Evolutionary conservation across 2,329 filamentous ascomycete species (phyloP).

Genomic region (Ophiosphaerella herpotricha): DNA sequence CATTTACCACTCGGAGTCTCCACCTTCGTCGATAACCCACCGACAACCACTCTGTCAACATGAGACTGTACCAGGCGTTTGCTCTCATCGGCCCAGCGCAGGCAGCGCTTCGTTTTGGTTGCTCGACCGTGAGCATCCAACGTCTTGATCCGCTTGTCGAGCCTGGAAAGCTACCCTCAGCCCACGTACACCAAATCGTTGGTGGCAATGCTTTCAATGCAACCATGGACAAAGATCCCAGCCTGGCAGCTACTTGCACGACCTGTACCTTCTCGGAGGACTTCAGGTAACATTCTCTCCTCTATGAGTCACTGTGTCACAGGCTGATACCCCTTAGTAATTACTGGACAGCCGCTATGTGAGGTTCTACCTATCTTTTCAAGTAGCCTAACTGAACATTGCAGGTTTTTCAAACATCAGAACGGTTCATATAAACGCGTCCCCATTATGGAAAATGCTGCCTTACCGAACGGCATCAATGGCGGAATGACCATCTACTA

Average conservation of each 20-base stretch:
- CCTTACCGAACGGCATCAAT: slow-evolving; percentile 29
- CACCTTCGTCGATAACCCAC: background rate
- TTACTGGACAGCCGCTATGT: slow-evolving; percentile 27
- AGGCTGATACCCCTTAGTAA: slow-evolving; percentile 10
- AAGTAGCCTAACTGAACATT: no score
- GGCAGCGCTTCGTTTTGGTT: slow-evolving; percentile 24
- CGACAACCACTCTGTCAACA: background rate
- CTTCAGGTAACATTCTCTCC: slow-evolving; percentile 10
- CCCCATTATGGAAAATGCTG: slow-evolving; percentile 33
- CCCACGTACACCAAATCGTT: slow-evolving; percentile 28
- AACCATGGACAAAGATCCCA: slow-evolving; percentile 18
- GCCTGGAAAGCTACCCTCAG: slow-evolving; percentile 25
- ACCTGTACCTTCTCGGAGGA: slow-evolving; percentile 34
- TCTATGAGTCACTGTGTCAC: background rate
- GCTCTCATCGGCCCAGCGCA: slow-evolving; percentile 12
- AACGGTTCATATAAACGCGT: slow-evolving; percentile 38
- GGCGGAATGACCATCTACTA: slow-evolving; percentile 41
- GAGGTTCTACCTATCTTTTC: no score
- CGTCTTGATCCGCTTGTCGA: slow-evolving; percentile 32
- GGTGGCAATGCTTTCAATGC: slow-evolving; percentile 26
- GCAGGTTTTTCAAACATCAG: slow-evolving; percentile 30
- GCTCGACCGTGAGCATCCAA: slow-evolving; percentile 26
- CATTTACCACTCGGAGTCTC: background rate
- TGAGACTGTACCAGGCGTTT: slow-evolving; percentile 12
- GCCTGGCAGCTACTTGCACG: slow-evolving; percentile 15